Evolutionary conservation across 2,329 filamentous ascomycete species (phyloP), one percentile per base, ranked within the genome.

Genomic region (Monosporascus ibericus): DNA sequence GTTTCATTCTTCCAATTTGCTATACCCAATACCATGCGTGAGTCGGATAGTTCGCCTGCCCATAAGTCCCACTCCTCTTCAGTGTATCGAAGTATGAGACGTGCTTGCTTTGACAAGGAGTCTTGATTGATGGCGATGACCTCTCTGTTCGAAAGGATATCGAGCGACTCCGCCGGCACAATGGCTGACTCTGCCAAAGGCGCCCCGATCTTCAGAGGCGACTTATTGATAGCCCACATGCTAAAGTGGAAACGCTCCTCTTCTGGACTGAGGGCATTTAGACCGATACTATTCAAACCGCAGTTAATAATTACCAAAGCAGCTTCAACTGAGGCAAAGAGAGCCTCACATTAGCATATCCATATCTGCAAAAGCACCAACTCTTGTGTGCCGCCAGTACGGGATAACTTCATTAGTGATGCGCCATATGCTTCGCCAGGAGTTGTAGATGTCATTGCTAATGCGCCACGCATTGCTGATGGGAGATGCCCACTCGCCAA

Each of bases 51-150:
- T 7, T 73, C 67, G 0, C 77, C 77, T 25, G 72, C 71, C 76
- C 76, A 80, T 1, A 80, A 63, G 50, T 81, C 78, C 65, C 75
- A 79, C 42, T 73, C 70, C 27, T 75, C 72, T 22, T 75, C 71
- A 0, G 75, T 75, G 58, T 75, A 74, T 5, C 77, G 69, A 5
- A 75, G 66, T 1, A 75, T 63, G 1, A 85, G 66, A n/a, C 70
- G 69, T 0, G 79, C 78, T 44, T 79, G 77, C 50, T 75, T 66
- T 0, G 72, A 78, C 0, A 83, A 63, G 0, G 73, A 54, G 58
- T 84, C 81, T 57, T 84, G 80, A 58, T 84, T 84, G 60, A 81
- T 77, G 0, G 74, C 74, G 24, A 85, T 77, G 22, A 81, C 73
- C 51, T 81, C 79, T 25, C 72, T 68, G 63, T 83, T 82, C 1